A percentile compares a stretch with the other conserved stretches of the same genome.
phyloP scores from a whole-genome alignment of 2,329 filamentous ascomycete species.

The Beauveria medogensis region DNA sequence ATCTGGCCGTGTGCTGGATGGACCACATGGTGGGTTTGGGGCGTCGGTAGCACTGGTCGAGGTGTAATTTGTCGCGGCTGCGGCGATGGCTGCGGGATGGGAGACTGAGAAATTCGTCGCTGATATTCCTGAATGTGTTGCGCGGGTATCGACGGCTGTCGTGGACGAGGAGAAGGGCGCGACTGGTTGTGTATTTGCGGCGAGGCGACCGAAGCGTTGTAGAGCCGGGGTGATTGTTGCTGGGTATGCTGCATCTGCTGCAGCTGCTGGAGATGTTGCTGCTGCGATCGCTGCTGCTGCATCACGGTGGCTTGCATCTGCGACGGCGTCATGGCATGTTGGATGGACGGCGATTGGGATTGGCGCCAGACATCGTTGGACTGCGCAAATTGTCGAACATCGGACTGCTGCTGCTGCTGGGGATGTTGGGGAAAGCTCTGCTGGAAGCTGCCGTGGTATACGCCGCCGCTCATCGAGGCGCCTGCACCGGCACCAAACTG shows the following conservation, averaged over 20 bases:
- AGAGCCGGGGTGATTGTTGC: constrained; percentile 16
- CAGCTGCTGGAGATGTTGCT: constrained; percentile 21
- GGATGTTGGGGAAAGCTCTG: background rate
- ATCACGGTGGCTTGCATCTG: constrained; percentile 10
- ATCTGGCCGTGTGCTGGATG: constrained; percentile 8
- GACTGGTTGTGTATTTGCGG: constrained; percentile 15
- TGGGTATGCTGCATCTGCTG: constrained; percentile 23
- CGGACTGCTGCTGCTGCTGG: constrained; percentile 10
- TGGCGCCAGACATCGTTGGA: constrained; percentile 8
- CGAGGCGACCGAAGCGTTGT: constrained; percentile 2
- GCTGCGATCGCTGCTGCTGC: constrained; percentile 17
- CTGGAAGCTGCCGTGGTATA: background rate
- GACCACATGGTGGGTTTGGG: background rate
- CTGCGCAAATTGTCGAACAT: background rate
- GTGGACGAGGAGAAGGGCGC: constrained; percentile 12
- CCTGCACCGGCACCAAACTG: background rate
- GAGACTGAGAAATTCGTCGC: constrained; percentile 7
- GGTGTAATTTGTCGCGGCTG: constrained; percentile 7
- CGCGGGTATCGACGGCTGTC: constrained; percentile 9
- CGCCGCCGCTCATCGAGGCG: background rate
- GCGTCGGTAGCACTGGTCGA: constrained; percentile 2
- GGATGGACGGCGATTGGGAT: constrained; percentile 4
- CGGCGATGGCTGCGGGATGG: constrained; percentile 11
- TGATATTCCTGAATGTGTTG: constrained; percentile 14
- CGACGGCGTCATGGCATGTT: constrained; percentile 19